Evolutionary conservation across 176 grass and related monocot genomes (phyloP), one percentile per base, ranked within the genome.

Genomic region (Oropetium thomaeum): DNA sequence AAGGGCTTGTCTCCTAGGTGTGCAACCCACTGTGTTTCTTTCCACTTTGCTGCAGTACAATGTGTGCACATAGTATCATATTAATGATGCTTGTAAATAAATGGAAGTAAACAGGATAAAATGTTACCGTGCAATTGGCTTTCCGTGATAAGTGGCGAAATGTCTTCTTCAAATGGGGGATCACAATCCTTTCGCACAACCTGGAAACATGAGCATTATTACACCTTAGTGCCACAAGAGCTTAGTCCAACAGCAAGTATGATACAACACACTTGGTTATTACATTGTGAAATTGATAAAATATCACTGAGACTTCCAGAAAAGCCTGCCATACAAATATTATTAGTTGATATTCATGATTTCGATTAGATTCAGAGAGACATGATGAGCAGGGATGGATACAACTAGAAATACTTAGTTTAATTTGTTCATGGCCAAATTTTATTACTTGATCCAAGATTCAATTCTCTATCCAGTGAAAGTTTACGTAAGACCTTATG

Each of bases 191-290:
- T 77, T 58, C 23, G 39, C 30, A 87, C 10, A 47, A 87, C 78
- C 84, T 87, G 66, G 14, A 76, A 82, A 72, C 22, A 22, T 27
- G 27, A 78, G 28, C 23, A 71, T 27, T 8, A 37, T 76, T 71
- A 70, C 64, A 44, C 5, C 16, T 7, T 17, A 5, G 43, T 65
- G n/a, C 17, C 29, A 10, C 10, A 59, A 64, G 54, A 67, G 25
- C 13, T 10, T 55, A 26, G 2, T 43, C 10, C 1, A 13, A 47
- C 22, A 75, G 62, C 3, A 39, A 43, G 37, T 57, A 86, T 34
- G 35, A 41, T 55, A 20, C 33, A 35, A 41, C 32, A 28, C 11
- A 19, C 65, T 42, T 7, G 28, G 41, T 8, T 34, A 66, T 57
- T 58, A 22, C 23, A 34, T n/a, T 62, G 44, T 40, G 17, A 43